Conservation (phyloP, 2,329 filamentous ascomycete species). For the Talaromyces rugulosus region DNA sequence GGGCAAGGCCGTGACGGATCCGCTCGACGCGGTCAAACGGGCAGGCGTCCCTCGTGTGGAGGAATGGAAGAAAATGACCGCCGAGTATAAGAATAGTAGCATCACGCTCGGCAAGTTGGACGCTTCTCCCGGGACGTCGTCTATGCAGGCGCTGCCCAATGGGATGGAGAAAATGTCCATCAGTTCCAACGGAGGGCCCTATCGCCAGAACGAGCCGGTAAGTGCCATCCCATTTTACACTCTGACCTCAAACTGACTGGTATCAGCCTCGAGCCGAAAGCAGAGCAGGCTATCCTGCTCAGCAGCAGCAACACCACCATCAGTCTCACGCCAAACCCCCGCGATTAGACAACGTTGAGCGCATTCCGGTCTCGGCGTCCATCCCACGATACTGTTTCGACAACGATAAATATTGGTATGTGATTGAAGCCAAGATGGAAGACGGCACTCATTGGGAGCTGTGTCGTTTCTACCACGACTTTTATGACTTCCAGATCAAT, state of each 20-base stretch:
- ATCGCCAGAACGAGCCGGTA: slow-evolving; percentile 46
- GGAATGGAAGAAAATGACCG: slow-evolving; percentile 99
- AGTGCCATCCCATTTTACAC: slow-evolving; percentile 26
- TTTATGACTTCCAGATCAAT: slow-evolving; percentile 97
- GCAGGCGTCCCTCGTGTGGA: slow-evolving; percentile 93
- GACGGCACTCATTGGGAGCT: slow-evolving; percentile 91
- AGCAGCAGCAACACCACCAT: slow-evolving; percentile 37
- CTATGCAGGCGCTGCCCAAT: slow-evolving; percentile 58
- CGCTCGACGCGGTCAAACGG: slow-evolving; percentile 76
- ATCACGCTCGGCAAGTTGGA: slow-evolving; percentile 93
- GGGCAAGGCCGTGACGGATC: slow-evolving; percentile 74
- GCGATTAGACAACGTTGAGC: neutral
- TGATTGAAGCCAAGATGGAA: slow-evolving; percentile 86
- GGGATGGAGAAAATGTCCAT: slow-evolving; percentile 77
- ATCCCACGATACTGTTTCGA: slow-evolving; percentile 94
- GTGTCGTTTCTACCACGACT: slow-evolving; percentile 94
- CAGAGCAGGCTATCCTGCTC: slow-evolving; percentile 25
- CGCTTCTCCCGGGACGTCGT: slow-evolving; percentile 24
- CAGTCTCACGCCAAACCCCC: slow-evolving; percentile 15
- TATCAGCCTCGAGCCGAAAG: slow-evolving; percentile 39
- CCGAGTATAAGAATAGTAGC: slow-evolving; percentile 98
- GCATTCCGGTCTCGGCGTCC: slow-evolving; percentile 62
- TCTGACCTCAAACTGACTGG: slow-evolving; percentile 9
- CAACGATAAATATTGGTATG: slow-evolving; percentile 98
- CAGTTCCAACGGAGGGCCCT: slow-evolving; percentile 50